A percentile compares a stretch with the other conserved stretches of the same genome.
These are phyloP conservation scores for Fraxinus velutina DNA, from an alignment of 305 asterid genomes.

Conservation along the genomic window DNA sequence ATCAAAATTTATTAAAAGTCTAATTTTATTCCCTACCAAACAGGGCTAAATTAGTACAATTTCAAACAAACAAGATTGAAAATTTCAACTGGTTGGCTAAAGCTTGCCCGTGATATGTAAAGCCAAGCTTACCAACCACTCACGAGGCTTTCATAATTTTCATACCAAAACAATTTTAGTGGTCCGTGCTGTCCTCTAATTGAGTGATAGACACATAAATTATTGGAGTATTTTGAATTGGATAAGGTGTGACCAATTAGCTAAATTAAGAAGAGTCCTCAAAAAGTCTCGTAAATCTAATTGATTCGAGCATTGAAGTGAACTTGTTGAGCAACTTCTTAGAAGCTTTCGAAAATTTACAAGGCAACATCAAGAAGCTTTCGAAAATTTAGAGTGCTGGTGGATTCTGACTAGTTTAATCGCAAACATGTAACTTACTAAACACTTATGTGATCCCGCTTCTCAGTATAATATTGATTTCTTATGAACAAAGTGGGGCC, in stretches of 20 bases:
- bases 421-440: too few species aligned
- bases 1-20: too few species aligned
- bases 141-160: not conserved
- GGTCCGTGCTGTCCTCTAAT: not conserved
- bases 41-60: not conserved
- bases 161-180: not conserved
- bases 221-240: not conserved
- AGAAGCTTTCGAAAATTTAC: not conserved
- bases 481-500: not conserved
- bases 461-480: not conserved
- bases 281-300: not conserved
- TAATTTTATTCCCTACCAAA: too few species aligned
- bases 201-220: not conserved
- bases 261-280: not conserved
- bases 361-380: not conserved
- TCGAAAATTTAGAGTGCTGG: not conserved
- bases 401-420: not conserved
- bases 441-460: not conserved
- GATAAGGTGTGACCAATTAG: not conserved
- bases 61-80: not conserved
- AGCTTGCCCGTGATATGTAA: slow-evolving; percentile 24
- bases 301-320: not conserved
- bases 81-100: not conserved
- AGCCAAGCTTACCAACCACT: slow-evolving; percentile 20
- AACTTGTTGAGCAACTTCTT: not conserved